A percentile compares a stretch with the other conserved stretches of the same genome.
phyloP scores from a whole-genome alignment of 1,284 basidiomycete species.

The Leccinum angustisporum region DNA sequence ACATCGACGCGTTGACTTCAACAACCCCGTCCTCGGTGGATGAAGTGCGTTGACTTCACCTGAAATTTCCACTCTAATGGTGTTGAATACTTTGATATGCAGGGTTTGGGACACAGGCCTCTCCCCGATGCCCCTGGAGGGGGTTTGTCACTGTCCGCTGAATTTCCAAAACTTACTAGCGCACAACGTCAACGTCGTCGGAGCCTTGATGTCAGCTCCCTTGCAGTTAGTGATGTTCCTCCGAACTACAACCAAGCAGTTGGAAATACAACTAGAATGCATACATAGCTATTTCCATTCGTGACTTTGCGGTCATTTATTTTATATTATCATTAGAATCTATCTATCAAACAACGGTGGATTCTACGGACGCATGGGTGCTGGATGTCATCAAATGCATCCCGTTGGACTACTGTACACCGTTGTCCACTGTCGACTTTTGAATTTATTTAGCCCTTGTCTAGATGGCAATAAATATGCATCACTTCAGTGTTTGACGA shows the following conservation, averaged over 20 bases:
- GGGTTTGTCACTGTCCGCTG: conserved; percentile 17
- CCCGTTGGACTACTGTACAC: no score
- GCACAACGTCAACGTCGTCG: conserved; percentile 7
- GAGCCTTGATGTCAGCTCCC: conserved; percentile 12
- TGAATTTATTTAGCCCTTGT: no score
- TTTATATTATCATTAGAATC: neutral
- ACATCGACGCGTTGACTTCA: conserved; percentile 6
- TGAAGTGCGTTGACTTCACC: conserved; percentile 18
- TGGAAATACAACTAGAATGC: neutral
- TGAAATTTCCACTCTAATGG: neutral
- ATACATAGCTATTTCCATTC: neutral
- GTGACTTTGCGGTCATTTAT: neutral
- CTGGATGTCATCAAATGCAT: no score
- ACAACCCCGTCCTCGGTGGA: conserved; percentile 12
- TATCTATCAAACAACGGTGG: neutral
- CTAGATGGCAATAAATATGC: no score
- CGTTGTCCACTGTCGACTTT: no score
- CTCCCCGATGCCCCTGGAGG: conserved; percentile 29
- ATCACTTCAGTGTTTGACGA: no score
- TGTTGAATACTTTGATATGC: neutral
- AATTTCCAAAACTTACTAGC: conserved; percentile 19
- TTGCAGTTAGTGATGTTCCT: conserved; percentile 18
- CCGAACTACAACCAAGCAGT: conserved; percentile 27
- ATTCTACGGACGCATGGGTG: no score
- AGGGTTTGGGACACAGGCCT: conserved; percentile 19